These are phyloP conservation scores for Aspergillus hiratsukae DNA, from an alignment of 2,329 filamentous ascomycete genomes.

Conservation along the genomic window DNA sequence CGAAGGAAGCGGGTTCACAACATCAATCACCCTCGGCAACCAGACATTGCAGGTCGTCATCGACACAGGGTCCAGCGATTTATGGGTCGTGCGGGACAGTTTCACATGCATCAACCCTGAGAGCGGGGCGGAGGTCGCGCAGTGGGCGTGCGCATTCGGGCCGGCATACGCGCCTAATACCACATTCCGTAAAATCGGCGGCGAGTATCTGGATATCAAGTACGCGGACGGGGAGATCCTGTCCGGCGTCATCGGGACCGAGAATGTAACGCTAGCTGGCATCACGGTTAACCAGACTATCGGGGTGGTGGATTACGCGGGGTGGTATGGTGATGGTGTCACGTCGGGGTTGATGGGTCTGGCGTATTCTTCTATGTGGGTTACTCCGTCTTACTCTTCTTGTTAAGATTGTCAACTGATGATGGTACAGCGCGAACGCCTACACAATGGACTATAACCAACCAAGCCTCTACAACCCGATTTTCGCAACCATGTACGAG, in stretches of 20 bases:
- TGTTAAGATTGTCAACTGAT: slow-evolving; percentile 33
- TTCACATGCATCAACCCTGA: slow-evolving; percentile 31
- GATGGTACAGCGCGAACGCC: slow-evolving; percentile 13
- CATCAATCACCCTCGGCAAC: slow-evolving; percentile 20
- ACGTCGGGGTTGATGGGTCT: slow-evolving; percentile 50
- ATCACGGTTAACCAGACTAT: slow-evolving; percentile 39
- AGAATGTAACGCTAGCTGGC: slow-evolving; percentile 19
- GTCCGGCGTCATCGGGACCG: slow-evolving; percentile 18
- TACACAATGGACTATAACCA: slow-evolving; percentile 19
- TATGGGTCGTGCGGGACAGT: slow-evolving; percentile 38
- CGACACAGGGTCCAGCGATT: slow-evolving; percentile 48
- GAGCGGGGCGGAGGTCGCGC: background rate
- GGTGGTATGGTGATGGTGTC: slow-evolving; percentile 42
- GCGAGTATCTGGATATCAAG: slow-evolving; percentile 18
- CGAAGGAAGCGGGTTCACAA: slow-evolving; percentile 15
- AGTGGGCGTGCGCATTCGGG: slow-evolving; percentile 16
- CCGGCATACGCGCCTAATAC: slow-evolving; percentile 12
- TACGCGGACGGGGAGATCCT: slow-evolving; percentile 23
- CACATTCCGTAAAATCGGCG: slow-evolving; percentile 14
- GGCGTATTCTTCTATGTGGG: slow-evolving; percentile 42
- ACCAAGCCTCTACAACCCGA: slow-evolving; percentile 43
- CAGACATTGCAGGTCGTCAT: slow-evolving; percentile 36
- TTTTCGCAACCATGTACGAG: slow-evolving; percentile 50
- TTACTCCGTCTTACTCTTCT: background rate
- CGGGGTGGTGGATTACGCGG: slow-evolving; percentile 42